Evolutionary conservation across 129 eudicot genomes (phyloP), one percentile per base, ranked within the genome.

Genomic region (Arctium minus): DNA sequence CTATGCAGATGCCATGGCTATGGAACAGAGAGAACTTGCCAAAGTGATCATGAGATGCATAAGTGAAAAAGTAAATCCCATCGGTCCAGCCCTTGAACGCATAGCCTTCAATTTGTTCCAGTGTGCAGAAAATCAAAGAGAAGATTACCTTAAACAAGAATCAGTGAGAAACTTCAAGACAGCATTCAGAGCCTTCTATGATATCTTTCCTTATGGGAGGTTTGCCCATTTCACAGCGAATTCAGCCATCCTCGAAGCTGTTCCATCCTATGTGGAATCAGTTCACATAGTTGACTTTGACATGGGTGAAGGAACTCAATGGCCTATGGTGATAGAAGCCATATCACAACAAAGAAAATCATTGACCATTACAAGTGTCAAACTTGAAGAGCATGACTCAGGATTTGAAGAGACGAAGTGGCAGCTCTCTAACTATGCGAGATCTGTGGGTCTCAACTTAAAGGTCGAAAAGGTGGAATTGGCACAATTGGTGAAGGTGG

Each of bases 191-290:
- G 92, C 87, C 2, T 80, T 90, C n/a, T 92, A 89, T 39, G 86
- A 83, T 50, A 84, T 75, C 71, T 88, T 87, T 80, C 92, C 91
- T 0, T 87, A 87, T 30, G 91, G 92, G 18, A 79, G 80, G 64
- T 70, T 92, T 65, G 87, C 92, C 53, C 97, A 92, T 81, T 90
- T 87, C 80, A 78, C 90, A 42, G 97, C 94, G 2, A 88, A 87
- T 73, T 79, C 86, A 5, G 86, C 92, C 30, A 90, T 92, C 35
- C 82, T 90, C 27, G 89, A 92, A 86, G 85, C 86, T 17, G 50
- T 90, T 56, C 90, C 89, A 8, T 30, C 70, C 44, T 81, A 88
- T 71, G 83, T 56, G 4, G 85, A 80, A 27, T 68, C 46, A 0
- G 31, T 90, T 30, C 88, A 85, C 67, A 79, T 90, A 32, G 79